Base-by-base conservation (phyloP, 1,139 yeast genomes). In the Diutina sp. region DNA sequence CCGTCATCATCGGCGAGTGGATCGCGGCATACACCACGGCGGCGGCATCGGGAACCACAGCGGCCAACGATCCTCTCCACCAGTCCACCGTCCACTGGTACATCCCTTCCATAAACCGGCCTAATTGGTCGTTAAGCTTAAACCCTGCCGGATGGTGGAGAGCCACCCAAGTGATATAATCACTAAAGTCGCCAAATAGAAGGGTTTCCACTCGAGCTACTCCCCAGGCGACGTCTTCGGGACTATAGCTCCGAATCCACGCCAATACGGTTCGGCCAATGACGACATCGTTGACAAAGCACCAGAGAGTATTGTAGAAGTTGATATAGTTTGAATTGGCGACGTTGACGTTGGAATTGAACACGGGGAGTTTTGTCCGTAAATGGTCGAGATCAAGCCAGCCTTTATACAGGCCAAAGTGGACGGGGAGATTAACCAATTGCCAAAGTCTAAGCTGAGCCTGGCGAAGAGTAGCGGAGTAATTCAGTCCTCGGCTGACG, bases 111-210 rank as follows among this genome's bases (percentile, higher is more conserved):
- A 91, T 77, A 64, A 95, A 95, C 32, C 76, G 78, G 0, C 97
- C 91, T 45, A 95, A 74, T 65, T 90, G 97, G 58, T 83, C 85
- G 68, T 95, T 95, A 58, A 95, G 78, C 66, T 95, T 95, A 65
- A 95, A 84, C 2, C 99, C 99, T 9, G 95, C 97, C 0, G 99
- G 99, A 66, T 93, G 88, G 61, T 72, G 60, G 16, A 81, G 81
- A 72, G 91, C 90, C 45, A 95, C 75, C 95, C 96, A 87, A 1
- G 74, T 63, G 12, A 91, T 83, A 41, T 86, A 69, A 2, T 66
- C 62, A 48, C 76, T 72, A 55, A 86, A 69, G 21, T 71, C 69
- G 21, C 61, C 57, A 57, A 68, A 72, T 12, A 75, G 60, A 8
- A 16, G 9, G 25, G 21, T 35, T 30, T 54, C 52, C 6, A 76